phyloP scores from a whole-genome alignment of 768 basidiomycete species.

The Leucosporidium scottii region DNA sequence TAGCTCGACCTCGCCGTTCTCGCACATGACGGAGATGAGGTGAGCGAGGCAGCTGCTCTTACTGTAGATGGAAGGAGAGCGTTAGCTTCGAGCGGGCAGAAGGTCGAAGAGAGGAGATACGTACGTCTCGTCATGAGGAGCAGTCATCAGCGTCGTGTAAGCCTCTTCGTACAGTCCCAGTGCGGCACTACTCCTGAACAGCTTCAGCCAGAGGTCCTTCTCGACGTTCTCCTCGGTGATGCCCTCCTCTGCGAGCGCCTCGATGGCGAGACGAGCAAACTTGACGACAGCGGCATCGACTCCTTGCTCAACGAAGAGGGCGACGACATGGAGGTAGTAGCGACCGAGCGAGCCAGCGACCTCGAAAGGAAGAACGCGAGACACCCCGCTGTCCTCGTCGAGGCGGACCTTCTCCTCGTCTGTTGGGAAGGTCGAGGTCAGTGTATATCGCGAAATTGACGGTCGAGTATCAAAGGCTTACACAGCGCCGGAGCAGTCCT shows the following conservation, averaged over 20 bases:
- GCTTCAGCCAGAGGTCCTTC: slow-evolving; percentile 66
- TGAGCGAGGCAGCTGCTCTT: slow-evolving; percentile 74
- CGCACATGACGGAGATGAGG: slow-evolving; percentile 86
- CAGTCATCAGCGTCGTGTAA: slow-evolving; percentile 66
- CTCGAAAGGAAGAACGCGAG: slow-evolving; percentile 54
- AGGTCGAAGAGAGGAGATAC: slow-evolving; percentile 41
- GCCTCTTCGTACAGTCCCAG: slow-evolving; percentile 77
- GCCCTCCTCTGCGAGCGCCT: slow-evolving; percentile 47
- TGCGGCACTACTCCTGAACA: slow-evolving; percentile 68
- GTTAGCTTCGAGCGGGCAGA: neutral
- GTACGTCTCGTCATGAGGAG: slow-evolving; percentile 71
- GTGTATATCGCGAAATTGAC: slow-evolving; percentile 8
- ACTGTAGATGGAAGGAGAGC: slow-evolving; percentile 46
- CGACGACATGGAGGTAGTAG: slow-evolving; percentile 70
- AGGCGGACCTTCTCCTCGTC: slow-evolving; percentile 41
- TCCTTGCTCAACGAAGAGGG: slow-evolving; percentile 60
- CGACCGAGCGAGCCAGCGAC: slow-evolving; percentile 57
- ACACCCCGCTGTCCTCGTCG: slow-evolving; percentile 49
- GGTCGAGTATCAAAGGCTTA: slow-evolving; percentile 4
- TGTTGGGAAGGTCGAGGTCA: slow-evolving; percentile 50
- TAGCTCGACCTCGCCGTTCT: slow-evolving; percentile 68
- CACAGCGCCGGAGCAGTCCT: slow-evolving; percentile 23
- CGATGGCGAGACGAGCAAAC: slow-evolving; percentile 74
- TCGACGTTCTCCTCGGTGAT: slow-evolving; percentile 50
- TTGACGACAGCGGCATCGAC: slow-evolving; percentile 57